Evolutionary conservation across 768 basidiomycete species (phyloP).

Genomic region (Cyclocybe cylindracea): DNA sequence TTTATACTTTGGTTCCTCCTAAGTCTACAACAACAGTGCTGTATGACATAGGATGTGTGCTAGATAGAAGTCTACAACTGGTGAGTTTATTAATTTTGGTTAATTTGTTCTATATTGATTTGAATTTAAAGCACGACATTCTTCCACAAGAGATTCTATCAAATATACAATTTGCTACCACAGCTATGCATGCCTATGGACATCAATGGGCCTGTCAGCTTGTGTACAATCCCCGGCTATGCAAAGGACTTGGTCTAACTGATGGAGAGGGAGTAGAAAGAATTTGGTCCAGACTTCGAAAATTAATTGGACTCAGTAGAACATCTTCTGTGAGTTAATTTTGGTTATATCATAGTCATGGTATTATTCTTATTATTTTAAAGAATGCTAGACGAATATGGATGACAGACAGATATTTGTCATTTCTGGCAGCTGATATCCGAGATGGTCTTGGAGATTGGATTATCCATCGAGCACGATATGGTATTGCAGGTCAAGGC

Average conservation of each 20-base stretch:
- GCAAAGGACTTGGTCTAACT: conserved; percentile 28
- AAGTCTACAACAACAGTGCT: conserved; percentile 23
- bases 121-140: too few relatives aligned
- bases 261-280: conserved; percentile 37
- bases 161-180: conserved; percentile 29
- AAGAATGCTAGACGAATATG: conserved; percentile 28
- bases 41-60: conserved; percentile 37
- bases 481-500: conserved; percentile 11
- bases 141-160: conserved; percentile 15
- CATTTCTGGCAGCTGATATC: conserved; percentile 23
- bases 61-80: conserved; percentile 26
- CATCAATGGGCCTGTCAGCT: conserved; percentile 22
- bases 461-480: conserved; percentile 21
- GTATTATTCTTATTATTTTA: not conserved
- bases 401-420: conserved; percentile 32
- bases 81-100: conserved; percentile 18
- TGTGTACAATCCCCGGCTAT: conserved; percentile 31
- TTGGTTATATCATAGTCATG: not conserved
- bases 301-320: conserved; percentile 33
- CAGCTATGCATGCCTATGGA: conserved; percentile 34
- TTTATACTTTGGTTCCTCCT: conserved; percentile 22
- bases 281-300: conserved; percentile 30
- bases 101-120: too few relatives aligned
- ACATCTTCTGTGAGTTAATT: conserved; percentile 29
- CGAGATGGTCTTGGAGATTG: conserved; percentile 32